Percentiles rank a stretch among this genome's conserved stretches.
Evolutionary conservation across 257 asterid species (phyloP).

Genomic region (Craterostigma plantagineum): DNA sequence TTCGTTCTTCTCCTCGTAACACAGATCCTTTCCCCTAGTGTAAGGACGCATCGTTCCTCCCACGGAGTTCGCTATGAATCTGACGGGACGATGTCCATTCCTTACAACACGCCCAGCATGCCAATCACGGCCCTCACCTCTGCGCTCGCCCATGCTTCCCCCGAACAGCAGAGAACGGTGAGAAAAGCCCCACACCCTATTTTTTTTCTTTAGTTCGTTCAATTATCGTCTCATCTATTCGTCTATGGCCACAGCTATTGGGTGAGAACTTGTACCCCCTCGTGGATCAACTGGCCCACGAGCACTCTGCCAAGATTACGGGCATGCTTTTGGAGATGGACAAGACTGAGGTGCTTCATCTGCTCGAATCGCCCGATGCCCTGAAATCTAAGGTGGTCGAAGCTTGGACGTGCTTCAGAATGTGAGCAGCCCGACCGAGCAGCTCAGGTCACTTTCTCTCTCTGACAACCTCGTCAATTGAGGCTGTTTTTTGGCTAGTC

Average conservation of each 20-base stretch:
- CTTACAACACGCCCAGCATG: slow-evolving; percentile 14
- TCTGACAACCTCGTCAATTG: slow-evolving; percentile 40
- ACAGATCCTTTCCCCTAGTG: no score
- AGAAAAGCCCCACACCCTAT: slow-evolving; percentile 4
- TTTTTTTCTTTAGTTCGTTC: no score
- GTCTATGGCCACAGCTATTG: slow-evolving; percentile 20
- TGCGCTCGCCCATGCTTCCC: slow-evolving; percentile 59
- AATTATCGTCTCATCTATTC: no score
- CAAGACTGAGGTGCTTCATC: slow-evolving; percentile 60
- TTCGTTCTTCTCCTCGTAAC: no score
- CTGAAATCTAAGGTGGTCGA: slow-evolving; percentile 49
- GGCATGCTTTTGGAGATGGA: slow-evolving; percentile 82
- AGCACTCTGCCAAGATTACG: slow-evolving; percentile 62
- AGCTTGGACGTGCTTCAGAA: slow-evolving; percentile 60
- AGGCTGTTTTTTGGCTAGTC: no score
- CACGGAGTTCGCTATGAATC: no score
- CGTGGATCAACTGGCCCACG: slow-evolving; percentile 59
- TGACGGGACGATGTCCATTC: no score
- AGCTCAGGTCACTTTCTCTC: slow-evolving; percentile 42
- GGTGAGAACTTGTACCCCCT: slow-evolving; percentile 67
- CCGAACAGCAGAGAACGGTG: slow-evolving; percentile 71
- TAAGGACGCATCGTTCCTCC: no score
- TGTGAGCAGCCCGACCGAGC: slow-evolving; percentile 38
- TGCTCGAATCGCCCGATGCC: slow-evolving; percentile 68
- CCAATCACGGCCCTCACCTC: slow-evolving; percentile 66